Evolutionary conservation across 23 red algal species (phyloP), one percentile per base, ranked within the genome.

Genomic region (Gracilaria domingensis): DNA sequence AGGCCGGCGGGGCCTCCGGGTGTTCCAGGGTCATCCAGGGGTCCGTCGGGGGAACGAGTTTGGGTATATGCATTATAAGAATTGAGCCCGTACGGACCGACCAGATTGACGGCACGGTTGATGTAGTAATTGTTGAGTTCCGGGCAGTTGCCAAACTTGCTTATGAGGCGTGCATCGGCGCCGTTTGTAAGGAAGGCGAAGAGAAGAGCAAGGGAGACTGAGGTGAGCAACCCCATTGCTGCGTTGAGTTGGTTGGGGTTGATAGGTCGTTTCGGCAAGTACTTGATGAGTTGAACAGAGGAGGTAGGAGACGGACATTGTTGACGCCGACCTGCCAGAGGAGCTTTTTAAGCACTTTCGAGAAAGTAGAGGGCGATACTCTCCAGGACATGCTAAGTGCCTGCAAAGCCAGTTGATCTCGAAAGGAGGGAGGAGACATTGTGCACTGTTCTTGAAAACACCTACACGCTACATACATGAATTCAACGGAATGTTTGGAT

Each of bases 1-100:
- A 89, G 86, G 29, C 51, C 86, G n/a, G 86, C 86, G 17, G 86
- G 86, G 54, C 86, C 86, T 34, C 86, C 86, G 74, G 86, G 86
- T 8, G 50, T 77, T 69, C 61, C 61, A 69, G 81, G 81, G 36
- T 85, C 42, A 0, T 44, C 26, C 53, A 23, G 48, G 17, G 38
- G 53, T 48, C 20, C 24, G 17, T 23, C 39, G 6, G 86, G 69
- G 50, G 28, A 66, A 24, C 70, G 49, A 25, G 86, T 18, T 30
- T 17, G 67, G 49, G 72, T 49, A 23, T 89, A 89, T 17, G 86
- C 86, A 44, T 89, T 89, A 48, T 66, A 65, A 8, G 86, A 89
- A 40, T 40, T 89, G 53, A 89, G 86, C 18, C 86, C 86, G 37
- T 89, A 79, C n/a, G 86, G 86, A 24, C 86, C 86, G 29, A 89